Evolutionary conservation across 352 stramenopile species (phyloP).

Genomic region (Phytophthora gonapodyides): DNA sequence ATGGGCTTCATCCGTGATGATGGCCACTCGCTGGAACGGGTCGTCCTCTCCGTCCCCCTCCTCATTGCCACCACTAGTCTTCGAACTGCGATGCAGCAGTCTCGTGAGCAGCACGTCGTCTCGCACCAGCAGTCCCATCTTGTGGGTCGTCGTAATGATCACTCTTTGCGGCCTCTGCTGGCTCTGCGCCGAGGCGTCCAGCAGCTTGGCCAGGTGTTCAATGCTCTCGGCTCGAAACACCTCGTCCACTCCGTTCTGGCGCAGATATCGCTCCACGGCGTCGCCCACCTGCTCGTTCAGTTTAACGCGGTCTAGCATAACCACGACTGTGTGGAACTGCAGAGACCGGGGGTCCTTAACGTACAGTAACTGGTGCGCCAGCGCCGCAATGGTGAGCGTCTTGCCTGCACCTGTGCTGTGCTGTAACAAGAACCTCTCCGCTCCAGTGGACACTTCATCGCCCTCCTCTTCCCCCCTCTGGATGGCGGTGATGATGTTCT

Average conservation of each 20-base stretch:
- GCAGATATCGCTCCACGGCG: slow-evolving; percentile 71
- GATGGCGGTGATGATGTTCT: slow-evolving; percentile 56
- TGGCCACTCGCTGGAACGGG: slow-evolving; percentile 64
- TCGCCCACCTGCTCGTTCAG: slow-evolving; percentile 81
- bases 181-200: slow-evolving; percentile 32
- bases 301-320: slow-evolving; percentile 85
- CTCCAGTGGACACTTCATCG: slow-evolving; percentile 5
- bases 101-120: slow-evolving; percentile 71
- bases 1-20: slow-evolving; percentile 87
- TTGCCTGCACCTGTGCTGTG: slow-evolving; percentile 87
- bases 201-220: slow-evolving; percentile 62
- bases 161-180: slow-evolving; percentile 49
- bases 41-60: not conserved
- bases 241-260: slow-evolving; percentile 70
- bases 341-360: slow-evolving; percentile 40
- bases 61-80: not conserved
- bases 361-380: slow-evolving; percentile 73
- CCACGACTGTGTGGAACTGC: slow-evolving; percentile 78
- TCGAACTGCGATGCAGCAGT: slow-evolving; percentile 56
- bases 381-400: slow-evolving; percentile 74
- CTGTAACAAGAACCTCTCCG: slow-evolving; percentile 70
- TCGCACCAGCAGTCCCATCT: slow-evolving; percentile 72
- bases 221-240: slow-evolving; percentile 79
- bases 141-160: slow-evolving; percentile 85
- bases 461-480: slow-evolving; percentile 26